Evolutionary conservation across 2,329 filamentous ascomycete genomes (phyloP).

Genomic region (Chaetomiaceae sp.): DNA sequence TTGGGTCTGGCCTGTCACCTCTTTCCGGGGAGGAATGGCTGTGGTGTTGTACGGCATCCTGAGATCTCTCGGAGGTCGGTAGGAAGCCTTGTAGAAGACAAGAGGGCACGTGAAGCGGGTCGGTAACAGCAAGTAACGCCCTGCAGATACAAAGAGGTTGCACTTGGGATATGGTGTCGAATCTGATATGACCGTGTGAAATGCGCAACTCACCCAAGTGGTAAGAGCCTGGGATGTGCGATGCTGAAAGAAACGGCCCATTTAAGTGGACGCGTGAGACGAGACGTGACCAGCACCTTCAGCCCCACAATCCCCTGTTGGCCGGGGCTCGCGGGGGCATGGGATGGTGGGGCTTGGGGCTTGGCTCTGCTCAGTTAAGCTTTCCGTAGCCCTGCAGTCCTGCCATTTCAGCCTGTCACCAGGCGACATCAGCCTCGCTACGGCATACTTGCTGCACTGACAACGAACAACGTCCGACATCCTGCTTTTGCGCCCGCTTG

Average conservation of each 20-base stretch:
- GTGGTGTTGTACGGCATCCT: constrained; percentile 86
- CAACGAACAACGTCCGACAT: too few relatives aligned
- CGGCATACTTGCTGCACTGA: neutral
- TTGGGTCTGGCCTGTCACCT: constrained; percentile 77
- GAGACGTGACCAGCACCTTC: constrained; percentile 1
- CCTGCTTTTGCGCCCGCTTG: neutral
- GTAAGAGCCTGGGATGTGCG: too few relatives aligned
- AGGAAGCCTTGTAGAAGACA: too few relatives aligned
- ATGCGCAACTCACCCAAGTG: too few relatives aligned
- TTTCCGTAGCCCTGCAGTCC: neutral
- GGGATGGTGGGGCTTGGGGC: too few relatives aligned
- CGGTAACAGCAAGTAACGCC: too few relatives aligned
- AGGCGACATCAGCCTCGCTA: constrained; percentile 12
- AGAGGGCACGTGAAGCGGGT: too few relatives aligned
- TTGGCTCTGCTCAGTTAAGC: too few relatives aligned
- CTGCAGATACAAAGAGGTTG: neutral
- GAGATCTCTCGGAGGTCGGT: too few relatives aligned
- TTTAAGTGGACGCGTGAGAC: constrained; percentile 19
- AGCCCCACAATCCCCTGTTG: neutral
- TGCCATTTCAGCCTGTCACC: neutral
- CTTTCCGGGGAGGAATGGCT: constrained; percentile 71
- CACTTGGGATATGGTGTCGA: too few relatives aligned
- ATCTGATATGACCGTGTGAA: too few relatives aligned
- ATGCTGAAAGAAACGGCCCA: neutral
- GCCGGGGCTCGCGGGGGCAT: neutral